Base-by-base conservation (phyloP, 1,284 basidiomycete genomes). In the Vanrija sp. region DNA sequence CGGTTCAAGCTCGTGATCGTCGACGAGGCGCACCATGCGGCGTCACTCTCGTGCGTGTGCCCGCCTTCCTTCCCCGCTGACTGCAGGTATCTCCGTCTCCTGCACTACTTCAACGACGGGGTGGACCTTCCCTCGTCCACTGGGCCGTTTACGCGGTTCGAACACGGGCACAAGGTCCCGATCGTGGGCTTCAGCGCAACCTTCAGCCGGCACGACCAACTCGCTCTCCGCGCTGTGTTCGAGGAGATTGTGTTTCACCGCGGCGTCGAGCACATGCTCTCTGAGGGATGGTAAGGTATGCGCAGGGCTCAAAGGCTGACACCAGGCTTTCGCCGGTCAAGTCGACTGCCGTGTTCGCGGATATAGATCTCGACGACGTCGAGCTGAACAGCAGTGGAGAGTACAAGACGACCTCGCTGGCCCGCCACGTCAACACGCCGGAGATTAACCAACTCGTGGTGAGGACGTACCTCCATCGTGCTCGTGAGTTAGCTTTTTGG, bases 171-270 rank as follows among this genome's bases (percentile, higher is more conserved):
- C 42, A 51, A 78, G 21, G 83, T 94, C 18, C 93, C 94, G 3
- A 86, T 98, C 57, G 82, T 98, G 51, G 95, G 94, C 0, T 97
- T 98, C 74, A 93, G 91, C 39, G 94, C 95, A 1, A 98, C 95
- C 0, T 96, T 97, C 77, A 87, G 85, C 62, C 82, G 95, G 21
- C 90, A 95, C 67, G 94, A 98, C 68, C 89, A 92, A 9, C 80
- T 95, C 3, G 89, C 92, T 0, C 82, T 98, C 7, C 86, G 90
- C 3, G 87, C 87, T 1, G 87, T 95, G 0, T 98, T 95, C 65
- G 85, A 97, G 68, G 81, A 83, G 50, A 95, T 98, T 56, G 95
- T 97, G 0, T 98, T 91, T 68, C 95, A 98, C 71, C 83, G 85
- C n/a, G 90, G 93, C 63, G 91, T 96, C 65, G 74, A 91, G 21